Percentiles rank a stretch among this genome's conserved stretches.
Evolutionary conservation across 176 grass and related monocot species (phyloP).

Genomic region (Thinopyrum elongatum): DNA sequence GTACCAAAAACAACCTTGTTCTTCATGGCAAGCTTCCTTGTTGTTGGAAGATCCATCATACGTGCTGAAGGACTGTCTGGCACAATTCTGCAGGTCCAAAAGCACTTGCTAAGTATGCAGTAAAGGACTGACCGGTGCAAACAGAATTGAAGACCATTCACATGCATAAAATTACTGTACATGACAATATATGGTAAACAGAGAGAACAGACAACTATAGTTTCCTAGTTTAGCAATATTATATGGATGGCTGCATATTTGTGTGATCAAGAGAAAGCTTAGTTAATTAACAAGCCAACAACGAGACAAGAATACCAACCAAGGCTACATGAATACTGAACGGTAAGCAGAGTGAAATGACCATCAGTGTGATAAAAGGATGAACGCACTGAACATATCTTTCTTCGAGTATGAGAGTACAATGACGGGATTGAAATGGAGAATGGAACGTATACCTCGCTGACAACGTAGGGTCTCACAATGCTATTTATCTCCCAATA

Average conservation of each 20-base stretch:
- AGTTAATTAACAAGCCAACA: background rate
- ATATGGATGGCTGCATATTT: background rate
- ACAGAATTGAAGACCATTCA: background rate
- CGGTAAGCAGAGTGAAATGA: background rate
- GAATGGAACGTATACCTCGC: background rate
- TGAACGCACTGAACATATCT: background rate
- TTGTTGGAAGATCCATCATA: slow-evolving; percentile 73
- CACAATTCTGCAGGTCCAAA: slow-evolving; percentile 54
- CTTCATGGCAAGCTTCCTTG: slow-evolving; percentile 73
- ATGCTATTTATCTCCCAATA: background rate
- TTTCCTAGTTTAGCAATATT: background rate
- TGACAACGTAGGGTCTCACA: background rate
- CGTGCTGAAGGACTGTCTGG: slow-evolving; percentile 73
- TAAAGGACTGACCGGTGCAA: background rate
- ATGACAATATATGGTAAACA: background rate
- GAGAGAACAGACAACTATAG: background rate
- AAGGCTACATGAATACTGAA: background rate
- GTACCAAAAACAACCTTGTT: slow-evolving; percentile 92
- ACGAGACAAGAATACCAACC: background rate
- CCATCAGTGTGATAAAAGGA: background rate
- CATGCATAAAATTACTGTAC: background rate
- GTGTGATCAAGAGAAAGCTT: background rate
- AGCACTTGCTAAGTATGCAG: background rate
- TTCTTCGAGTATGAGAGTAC: background rate
- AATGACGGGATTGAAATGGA: background rate